A percentile compares a stretch with the other conserved stretches of the same genome.
phyloP scores from a whole-genome alignment of 192 early-diverging fungal genomes.

The Umbelopsis sp. region DNA sequence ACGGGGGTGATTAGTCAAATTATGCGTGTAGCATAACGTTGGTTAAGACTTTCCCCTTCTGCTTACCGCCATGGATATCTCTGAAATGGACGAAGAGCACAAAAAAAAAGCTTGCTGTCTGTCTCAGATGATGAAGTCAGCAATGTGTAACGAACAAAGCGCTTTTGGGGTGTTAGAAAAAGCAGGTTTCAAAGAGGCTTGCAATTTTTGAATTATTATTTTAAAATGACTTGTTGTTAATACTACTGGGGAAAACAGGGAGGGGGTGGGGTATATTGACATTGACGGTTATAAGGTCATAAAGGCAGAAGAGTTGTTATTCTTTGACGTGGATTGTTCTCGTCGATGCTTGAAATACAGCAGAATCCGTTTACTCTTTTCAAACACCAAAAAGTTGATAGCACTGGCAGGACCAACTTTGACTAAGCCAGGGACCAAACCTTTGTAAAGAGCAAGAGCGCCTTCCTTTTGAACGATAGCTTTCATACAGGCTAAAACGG shows the following conservation, averaged over 20 bases:
- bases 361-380: slow-evolving; percentile 60
- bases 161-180: not conserved
- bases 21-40: not conserved
- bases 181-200: not conserved
- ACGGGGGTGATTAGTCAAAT: not conserved
- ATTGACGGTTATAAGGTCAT: not conserved
- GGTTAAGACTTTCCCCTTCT: not conserved
- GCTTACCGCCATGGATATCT: slow-evolving; percentile 10
- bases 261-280: not conserved
- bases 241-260: not conserved
- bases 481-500: slow-evolving; percentile 58
- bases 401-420: slow-evolving; percentile 88
- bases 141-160: slow-evolving; percentile 13
- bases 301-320: not conserved
- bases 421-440: slow-evolving; percentile 79
- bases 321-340: not conserved
- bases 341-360: slow-evolving; percentile 4
- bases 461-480: slow-evolving; percentile 80
- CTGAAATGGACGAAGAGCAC: slow-evolving; percentile 1
- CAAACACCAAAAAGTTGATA: slow-evolving; percentile 86
- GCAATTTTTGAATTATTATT: slow-evolving; percentile 1
- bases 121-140: slow-evolving; percentile 20
- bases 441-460: slow-evolving; percentile 83
- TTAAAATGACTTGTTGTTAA: not conserved
- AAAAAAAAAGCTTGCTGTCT: not conserved